phyloP scores from a whole-genome alignment of 148 eudicot species.

The Heliamphora exappendiculata region DNA sequence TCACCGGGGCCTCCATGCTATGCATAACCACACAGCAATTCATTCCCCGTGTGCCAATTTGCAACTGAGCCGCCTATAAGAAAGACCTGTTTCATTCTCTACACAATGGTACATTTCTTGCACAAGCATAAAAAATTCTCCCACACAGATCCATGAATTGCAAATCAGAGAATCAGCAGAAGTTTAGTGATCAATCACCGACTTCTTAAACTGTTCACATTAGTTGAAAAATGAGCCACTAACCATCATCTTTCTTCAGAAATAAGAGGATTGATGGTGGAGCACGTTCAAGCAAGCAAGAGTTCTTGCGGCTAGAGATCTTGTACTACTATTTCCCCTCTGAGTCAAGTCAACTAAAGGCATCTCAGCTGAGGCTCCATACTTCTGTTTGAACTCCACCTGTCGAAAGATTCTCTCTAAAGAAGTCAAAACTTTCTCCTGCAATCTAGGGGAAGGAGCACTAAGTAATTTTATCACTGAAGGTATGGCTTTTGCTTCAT shows the following conservation, averaged over 20 bases:
- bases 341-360: slow-evolving; percentile 41
- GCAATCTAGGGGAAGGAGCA: slow-evolving; percentile 24
- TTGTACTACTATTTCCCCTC: slow-evolving; percentile 24
- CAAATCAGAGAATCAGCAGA: background rate
- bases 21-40: background rate
- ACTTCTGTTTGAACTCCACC: slow-evolving; percentile 26
- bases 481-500: slow-evolving; percentile 28
- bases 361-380: slow-evolving; percentile 28
- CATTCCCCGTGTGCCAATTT: background rate
- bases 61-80: background rate
- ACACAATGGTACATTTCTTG: background rate
- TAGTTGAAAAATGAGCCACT: background rate
- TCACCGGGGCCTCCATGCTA: background rate
- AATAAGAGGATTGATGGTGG: slow-evolving; percentile 35
- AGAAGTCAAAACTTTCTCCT: slow-evolving; percentile 30
- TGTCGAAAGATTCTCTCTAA: slow-evolving; percentile 28
- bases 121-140: background rate
- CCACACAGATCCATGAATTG: background rate
- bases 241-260: slow-evolving; percentile 14
- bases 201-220: background rate
- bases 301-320: slow-evolving; percentile 31
- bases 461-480: slow-evolving; percentile 23
- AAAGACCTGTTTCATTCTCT: background rate
- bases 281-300: slow-evolving; percentile 37
- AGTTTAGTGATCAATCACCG: slow-evolving; percentile 3